Conservation (phyloP, 495 filamentous ascomycete species). For the Chaetomium cochliodes region DNA sequence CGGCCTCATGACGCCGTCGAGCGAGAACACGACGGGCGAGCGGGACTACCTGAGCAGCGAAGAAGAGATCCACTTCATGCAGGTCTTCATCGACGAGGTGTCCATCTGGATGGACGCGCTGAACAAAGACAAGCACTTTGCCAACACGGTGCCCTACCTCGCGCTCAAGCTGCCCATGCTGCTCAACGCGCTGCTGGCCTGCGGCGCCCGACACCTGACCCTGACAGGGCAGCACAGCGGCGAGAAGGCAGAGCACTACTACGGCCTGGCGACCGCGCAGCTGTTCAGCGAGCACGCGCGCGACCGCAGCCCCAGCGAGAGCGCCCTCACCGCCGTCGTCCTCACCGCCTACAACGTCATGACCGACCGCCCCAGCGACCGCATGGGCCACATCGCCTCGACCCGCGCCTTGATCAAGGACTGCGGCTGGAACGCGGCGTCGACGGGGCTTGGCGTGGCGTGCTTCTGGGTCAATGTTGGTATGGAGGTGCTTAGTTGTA, state of each 20-base stretch:
- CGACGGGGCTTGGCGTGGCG: constrained; percentile 75
- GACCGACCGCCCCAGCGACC: constrained; percentile 68
- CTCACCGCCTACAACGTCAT: constrained; percentile 93
- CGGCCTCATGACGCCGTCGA: constrained; percentile 52
- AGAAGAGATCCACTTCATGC: constrained; percentile 81
- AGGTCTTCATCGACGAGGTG: constrained; percentile 87
- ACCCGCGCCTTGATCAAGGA: constrained; percentile 87
- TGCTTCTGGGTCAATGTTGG: constrained; percentile 95
- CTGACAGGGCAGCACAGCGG: constrained; percentile 69
- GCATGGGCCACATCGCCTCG: constrained; percentile 84
- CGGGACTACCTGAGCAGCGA: constrained; percentile 62
- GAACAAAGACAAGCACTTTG: constrained; percentile 87
- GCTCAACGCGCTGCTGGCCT: constrained; percentile 87
- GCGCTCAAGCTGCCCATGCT: constrained; percentile 83
- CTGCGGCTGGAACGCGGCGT: constrained; percentile 82
- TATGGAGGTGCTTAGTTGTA: constrained; percentile 83
- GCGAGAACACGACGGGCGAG: constrained; percentile 43
- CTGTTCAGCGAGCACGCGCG: constrained; percentile 77
- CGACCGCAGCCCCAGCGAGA: constrained; percentile 77
- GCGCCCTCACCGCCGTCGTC: constrained; percentile 84
- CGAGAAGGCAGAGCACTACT: constrained; percentile 77
- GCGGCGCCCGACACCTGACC: constrained; percentile 77
- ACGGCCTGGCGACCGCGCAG: constrained; percentile 73
- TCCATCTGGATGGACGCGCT: constrained; percentile 93
- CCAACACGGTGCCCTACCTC: constrained; percentile 74